A percentile compares a stretch with the other conserved stretches of the same genome.
Conservation (phyloP, 2,329 filamentous ascomycete genomes). For the Microsporum ferrugineum region DNA sequence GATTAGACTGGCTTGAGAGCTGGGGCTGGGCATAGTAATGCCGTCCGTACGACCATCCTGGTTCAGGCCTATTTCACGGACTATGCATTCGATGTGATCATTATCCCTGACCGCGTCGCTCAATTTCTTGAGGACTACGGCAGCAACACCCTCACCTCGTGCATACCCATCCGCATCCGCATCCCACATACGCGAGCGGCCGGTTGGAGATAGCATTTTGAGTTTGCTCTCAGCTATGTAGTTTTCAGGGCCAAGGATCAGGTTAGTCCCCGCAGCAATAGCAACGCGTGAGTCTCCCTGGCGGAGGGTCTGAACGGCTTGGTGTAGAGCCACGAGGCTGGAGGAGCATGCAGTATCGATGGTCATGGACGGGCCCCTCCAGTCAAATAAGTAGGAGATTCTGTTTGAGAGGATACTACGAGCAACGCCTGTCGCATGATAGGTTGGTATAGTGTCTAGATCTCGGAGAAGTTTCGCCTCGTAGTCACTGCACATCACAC, state of each 20-base stretch:
- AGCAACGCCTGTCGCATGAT: slow-evolving; percentile 21
- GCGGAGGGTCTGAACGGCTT: slow-evolving; percentile 14
- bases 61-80: slow-evolving; percentile 29
- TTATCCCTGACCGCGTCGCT: slow-evolving; percentile 30
- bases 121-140: slow-evolving; percentile 32
- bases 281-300: slow-evolving; percentile 10
- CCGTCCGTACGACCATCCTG: slow-evolving; percentile 34
- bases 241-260: slow-evolving; percentile 16
- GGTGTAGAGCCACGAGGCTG: slow-evolving; percentile 8
- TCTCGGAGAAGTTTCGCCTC: background rate
- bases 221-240: slow-evolving; percentile 21
- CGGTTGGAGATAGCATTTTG: slow-evolving; percentile 25
- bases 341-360: slow-evolving; percentile 16
- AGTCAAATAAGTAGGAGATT: slow-evolving; percentile 12
- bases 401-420: slow-evolving; percentile 24
- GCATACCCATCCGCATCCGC: slow-evolving; percentile 32
- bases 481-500: slow-evolving; percentile 24
- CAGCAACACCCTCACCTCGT: slow-evolving; percentile 34
- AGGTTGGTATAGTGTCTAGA: slow-evolving; percentile 15
- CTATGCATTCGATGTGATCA: slow-evolving; percentile 33
- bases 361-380: slow-evolving; percentile 11
- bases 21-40: slow-evolving; percentile 12
- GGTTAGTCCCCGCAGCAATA: slow-evolving; percentile 20
- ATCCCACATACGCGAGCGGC: slow-evolving; percentile 23
- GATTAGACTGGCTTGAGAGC: slow-evolving; percentile 28